Base-by-base conservation (phyloP, 805 yeast species). In the Nakazawaea laoshanensis region DNA sequence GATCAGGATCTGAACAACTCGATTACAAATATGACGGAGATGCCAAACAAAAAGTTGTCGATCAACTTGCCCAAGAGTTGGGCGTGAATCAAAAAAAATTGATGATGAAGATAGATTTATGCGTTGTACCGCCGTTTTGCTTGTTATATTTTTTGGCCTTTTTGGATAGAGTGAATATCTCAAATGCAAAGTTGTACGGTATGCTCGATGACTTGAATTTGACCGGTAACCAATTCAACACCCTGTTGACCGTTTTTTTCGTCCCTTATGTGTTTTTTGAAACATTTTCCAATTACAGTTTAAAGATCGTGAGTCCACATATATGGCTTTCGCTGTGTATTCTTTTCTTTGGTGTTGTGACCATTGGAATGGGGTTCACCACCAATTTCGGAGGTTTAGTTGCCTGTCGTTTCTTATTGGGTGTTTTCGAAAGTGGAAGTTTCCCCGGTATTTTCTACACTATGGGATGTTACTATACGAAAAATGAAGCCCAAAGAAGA, bases 111-210 rank as follows among this genome's bases (percentile, higher is more conserved):
- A 61, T 77, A 20, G 89, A 82, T 46, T 33, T 73, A 1, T 71
- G 83, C 39, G 76, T 83, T 24, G 77, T 82, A 19, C 86, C 88
- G 4, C 76, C 86, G n/a, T 78, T 84, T 42, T 74, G 86, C 47
- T 47, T 82, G 19, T 61, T 84, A 28, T 84, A 84, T 48, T 73
- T 84, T 52, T 65, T 83, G 40, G 78, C 89, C 1, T 84, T 83
- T 48, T 57, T 84, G 47, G 94, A 84, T 52, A 65, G 94, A 52
- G 88, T 83, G 38, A 84, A 84, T 52, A 80, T 84, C 40, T 74
- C 88, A 19, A 83, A 84, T 53, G 94, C 94, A 6, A 74, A 74
- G 39, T 69, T 78, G 35, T 82, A 81, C 48, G 86, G 86, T 9
- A 61, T 84, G 61, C 63, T 64, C 14, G 53, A 46, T 1, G 81